phyloP scores from a whole-genome alignment of 106 monocot genomes.

The Ottelia alismoides region DNA sequence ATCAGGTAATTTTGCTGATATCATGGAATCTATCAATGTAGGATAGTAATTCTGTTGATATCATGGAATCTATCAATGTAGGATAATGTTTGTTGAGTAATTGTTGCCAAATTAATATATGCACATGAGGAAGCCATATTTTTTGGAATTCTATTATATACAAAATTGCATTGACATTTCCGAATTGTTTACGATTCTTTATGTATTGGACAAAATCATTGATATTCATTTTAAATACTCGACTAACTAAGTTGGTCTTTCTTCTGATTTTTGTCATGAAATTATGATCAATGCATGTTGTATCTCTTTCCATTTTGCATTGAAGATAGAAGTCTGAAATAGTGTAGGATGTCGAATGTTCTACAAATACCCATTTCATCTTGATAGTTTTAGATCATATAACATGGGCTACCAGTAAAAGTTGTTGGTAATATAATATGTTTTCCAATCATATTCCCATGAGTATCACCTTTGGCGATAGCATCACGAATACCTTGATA shows the following conservation, averaged over 20 bases:
- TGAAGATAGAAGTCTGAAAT: slow-evolving; percentile 19
- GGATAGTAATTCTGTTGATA: slow-evolving; percentile 19
- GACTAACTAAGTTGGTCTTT: slow-evolving; percentile 7
- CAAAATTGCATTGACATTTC: slow-evolving; percentile 2
- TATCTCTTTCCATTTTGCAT: slow-evolving; percentile 20
- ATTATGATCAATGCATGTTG: not conserved
- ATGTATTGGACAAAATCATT: slow-evolving; percentile 7
- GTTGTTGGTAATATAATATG: slow-evolving; percentile 12
- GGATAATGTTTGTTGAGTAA: not conserved
- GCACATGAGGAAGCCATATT: slow-evolving; percentile 10
- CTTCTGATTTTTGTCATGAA: not conserved
- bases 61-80: not conserved
- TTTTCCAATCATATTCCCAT: not conserved
- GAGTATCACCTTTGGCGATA: slow-evolving; percentile 1
- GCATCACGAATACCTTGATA: slow-evolving; percentile 3
- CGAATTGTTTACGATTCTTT: slow-evolving; percentile 3
- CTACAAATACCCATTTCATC: slow-evolving; percentile 22
- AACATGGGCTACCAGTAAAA: slow-evolving; percentile 6
- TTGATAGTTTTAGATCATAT: slow-evolving; percentile 18
- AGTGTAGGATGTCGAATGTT: slow-evolving; percentile 6
- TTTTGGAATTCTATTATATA: slow-evolving; percentile 16
- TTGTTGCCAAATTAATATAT: slow-evolving; percentile 5
- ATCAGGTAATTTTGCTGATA: too few relatives aligned
- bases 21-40: too few relatives aligned
- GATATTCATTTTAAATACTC: slow-evolving; percentile 18